A percentile compares a stretch with the other conserved stretches of the same genome.
Conservation (phyloP, 768 basidiomycete species). For the Collybia sordida region DNA sequence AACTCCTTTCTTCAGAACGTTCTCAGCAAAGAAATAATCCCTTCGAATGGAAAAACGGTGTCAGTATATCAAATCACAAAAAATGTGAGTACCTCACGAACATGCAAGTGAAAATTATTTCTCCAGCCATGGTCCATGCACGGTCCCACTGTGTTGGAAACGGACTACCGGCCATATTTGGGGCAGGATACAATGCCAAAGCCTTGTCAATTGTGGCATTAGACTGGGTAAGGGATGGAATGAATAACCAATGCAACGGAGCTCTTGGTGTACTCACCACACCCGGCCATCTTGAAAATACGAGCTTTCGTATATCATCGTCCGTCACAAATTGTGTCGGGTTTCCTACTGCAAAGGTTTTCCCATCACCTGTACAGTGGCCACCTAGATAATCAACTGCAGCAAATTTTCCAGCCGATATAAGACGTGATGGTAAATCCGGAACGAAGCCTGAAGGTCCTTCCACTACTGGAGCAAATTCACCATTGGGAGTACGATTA, state of each 20-base stretch:
- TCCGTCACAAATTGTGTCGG: constrained; percentile 38
- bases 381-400: constrained; percentile 36
- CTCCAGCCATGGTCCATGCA: constrained; percentile 39
- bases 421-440: constrained; percentile 35
- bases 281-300: constrained; percentile 33
- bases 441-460: constrained; percentile 27
- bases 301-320: constrained; percentile 33
- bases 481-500: constrained; percentile 31
- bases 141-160: constrained; percentile 40
- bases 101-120: constrained; percentile 45
- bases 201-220: constrained; percentile 34
- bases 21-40: constrained; percentile 39
- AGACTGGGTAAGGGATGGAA: constrained; percentile 19
- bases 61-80: not conserved
- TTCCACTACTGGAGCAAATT: constrained; percentile 28
- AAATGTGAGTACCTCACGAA: constrained; percentile 13
- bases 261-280: constrained; percentile 23
- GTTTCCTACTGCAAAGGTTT: constrained; percentile 36
- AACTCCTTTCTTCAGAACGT: constrained; percentile 22
- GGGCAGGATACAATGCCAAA: constrained; percentile 36
- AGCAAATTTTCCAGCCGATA: constrained; percentile 29
- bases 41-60: constrained; percentile 17
- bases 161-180: constrained; percentile 29
- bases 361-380: constrained; percentile 43
- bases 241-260: not conserved